Percentiles rank a stretch among this genome's conserved stretches.
These are phyloP conservation scores for Hibiscus trionum DNA, from an alignment of 345 rosid species.

Conservation along the genomic window DNA sequence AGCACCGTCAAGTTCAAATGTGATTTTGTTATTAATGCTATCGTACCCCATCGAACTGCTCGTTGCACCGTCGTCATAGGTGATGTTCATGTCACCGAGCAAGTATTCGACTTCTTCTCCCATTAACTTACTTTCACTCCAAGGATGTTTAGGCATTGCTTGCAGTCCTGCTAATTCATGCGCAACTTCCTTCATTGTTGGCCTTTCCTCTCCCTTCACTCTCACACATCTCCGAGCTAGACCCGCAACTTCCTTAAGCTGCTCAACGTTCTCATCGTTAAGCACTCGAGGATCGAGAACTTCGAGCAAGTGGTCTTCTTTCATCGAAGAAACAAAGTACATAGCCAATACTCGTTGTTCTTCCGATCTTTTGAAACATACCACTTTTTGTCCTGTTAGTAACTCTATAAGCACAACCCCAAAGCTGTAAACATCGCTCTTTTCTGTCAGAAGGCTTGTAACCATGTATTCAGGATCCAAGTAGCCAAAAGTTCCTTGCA, in stretches of 20 bases:
- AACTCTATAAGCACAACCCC: neutral
- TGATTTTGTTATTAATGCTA: neutral
- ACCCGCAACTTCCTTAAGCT: neutral
- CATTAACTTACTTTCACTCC: neutral
- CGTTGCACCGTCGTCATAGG: neutral
- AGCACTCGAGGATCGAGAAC: neutral
- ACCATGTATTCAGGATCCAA: neutral
- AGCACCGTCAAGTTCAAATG: neutral
- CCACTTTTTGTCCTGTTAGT: neutral
- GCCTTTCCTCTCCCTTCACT: constrained; percentile 7
- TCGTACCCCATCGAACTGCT: neutral
- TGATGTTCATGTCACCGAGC: neutral
- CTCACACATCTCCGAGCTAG: neutral
- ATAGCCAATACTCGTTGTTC: neutral
- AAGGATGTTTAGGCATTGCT: neutral
- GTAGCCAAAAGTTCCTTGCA: neutral
- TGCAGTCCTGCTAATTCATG: constrained; percentile 10
- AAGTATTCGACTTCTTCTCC: neutral
- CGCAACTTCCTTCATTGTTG: constrained; percentile 3
- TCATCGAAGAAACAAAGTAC: constrained; percentile 5
- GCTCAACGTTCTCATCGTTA: neutral
- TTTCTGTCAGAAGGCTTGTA: neutral
- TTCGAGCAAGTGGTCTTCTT: neutral
- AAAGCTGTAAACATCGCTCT: neutral
- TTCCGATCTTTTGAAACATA: neutral